Base-by-base conservation (phyloP, 73 alveolate species). In the Diophrys sp. region DNA sequence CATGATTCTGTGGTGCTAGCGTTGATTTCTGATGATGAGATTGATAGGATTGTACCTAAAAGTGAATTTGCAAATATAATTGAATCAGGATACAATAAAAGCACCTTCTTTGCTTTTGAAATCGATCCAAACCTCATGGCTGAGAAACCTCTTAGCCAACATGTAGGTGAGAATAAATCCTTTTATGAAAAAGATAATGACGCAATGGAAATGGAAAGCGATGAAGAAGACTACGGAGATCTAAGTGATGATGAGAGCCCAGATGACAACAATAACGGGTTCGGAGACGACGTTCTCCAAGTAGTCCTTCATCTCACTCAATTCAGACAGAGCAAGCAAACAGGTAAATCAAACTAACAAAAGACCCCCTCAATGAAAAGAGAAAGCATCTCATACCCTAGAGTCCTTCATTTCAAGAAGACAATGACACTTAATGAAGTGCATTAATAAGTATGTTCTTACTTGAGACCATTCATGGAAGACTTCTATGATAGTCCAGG, bases 31-130 rank as follows among this genome's bases (percentile, higher is more conserved):
- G 80, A 86, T n/a, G 54, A 33, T 31, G 55, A 73, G 67, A 25
- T 86, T 33, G 80, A 53, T 29, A 27, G 81, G 66, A 18, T 71
- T 56, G 53, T 54, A 33, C 33, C 73, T 70, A 33, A 68, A 71
- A 62, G 26, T 62, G 2, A 75, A 27, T 28, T 25, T 2, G 56
- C 77, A 0, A 74, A 33, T 34, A 33, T 82, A 23, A 70, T 73
- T 34, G 54, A 54, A 23, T 44, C 62, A 44, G 81, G 79, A 67
- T 66, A 78, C 29, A 29, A 54, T 23, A 68, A 28, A 31, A 26
- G 18, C 72, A 67, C 73, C 32, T 23, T 86, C 44, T 86, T 86
- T 68, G 93, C 89, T 26, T 86, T 72, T 54, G 66, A 86, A 67
- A 80, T 86, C 27, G 54, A 86, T 68, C 86, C 85, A 11, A 73